Evolutionary conservation across 1,284 basidiomycete genomes (phyloP), one percentile per base, ranked within the genome.

Genomic region (Apiotrichum akiyoshidainum): DNA sequence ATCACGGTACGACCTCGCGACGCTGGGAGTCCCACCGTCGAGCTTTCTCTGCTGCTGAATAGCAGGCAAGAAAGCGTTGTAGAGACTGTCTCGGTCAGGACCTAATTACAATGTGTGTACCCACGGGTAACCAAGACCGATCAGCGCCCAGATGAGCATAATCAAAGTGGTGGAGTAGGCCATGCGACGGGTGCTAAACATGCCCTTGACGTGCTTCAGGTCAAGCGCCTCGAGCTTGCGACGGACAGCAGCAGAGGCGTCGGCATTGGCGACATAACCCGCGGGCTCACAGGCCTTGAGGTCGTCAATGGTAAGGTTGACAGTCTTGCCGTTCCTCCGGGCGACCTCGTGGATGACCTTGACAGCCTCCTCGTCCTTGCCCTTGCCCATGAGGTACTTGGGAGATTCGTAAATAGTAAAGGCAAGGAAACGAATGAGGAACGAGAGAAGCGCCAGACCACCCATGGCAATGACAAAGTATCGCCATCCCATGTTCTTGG

Each of bases 71-170:
- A 84, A 85, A 2, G 77, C 71, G 64, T 80, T 84, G 63, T 73
- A 63, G 11, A 64, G 50, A 57, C 45, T 40, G 48, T 4, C 37
- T 11, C 11, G 5, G 19, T 7, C 31, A 33, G 3, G 50, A 42
- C 34, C 13, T 12, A 46, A 34, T 35, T 26, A 14, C 21, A n/a
- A 34, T n/a, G 19, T 9, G 11, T 1, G 39, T 12, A n/a, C 67
- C 59, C 52, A 67, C 65, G 85, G 85, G 66, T 83, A 86, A 2
- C 83, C 84, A 2, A 86, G 79, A n/a, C 85, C 84, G 56, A 87
- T 83, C 48, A 84, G 73, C 14, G 81, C 83, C 84, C 85, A 86
- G 35, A 85, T 78, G 5, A 80, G 46, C 60, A 85, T 84, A 54
- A 83, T 83, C 40, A 85, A 63, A 0, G 73, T 66, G 4, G 83